Evolutionary conservation across 495 filamentous ascomycete species (phyloP).

Genomic region (Talaromyces proteolyticus): DNA sequence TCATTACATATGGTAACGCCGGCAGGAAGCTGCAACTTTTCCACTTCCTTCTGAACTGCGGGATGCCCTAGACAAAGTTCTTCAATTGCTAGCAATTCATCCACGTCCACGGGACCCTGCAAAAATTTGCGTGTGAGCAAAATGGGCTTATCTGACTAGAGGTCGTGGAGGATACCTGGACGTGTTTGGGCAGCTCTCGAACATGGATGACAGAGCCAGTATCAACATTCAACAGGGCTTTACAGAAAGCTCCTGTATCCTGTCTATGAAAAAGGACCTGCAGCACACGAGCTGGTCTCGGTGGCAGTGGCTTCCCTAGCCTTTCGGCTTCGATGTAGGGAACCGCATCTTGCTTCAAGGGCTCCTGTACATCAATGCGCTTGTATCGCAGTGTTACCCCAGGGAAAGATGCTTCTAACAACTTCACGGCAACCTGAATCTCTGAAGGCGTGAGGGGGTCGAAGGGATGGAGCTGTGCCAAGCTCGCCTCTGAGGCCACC

Average conservation of each 20-base stretch:
- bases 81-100: slow-evolving; percentile 38
- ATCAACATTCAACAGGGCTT: slow-evolving; percentile 30
- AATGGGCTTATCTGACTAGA: background rate
- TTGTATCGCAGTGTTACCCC: slow-evolving; percentile 29
- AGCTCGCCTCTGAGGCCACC: slow-evolving; percentile 8
- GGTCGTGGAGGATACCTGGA: slow-evolving; percentile 22
- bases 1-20: slow-evolving; percentile 36
- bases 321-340: slow-evolving; percentile 18
- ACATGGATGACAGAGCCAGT: slow-evolving; percentile 24
- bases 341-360: slow-evolving; percentile 19
- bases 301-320: background rate
- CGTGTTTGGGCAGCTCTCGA: slow-evolving; percentile 31
- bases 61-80: slow-evolving; percentile 30
- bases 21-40: slow-evolving; percentile 32
- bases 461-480: slow-evolving; percentile 33
- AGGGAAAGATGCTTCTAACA: slow-evolving; percentile 30
- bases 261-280: slow-evolving; percentile 34
- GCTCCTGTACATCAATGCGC: slow-evolving; percentile 32
- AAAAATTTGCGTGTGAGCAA: background rate
- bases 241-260: slow-evolving; percentile 32
- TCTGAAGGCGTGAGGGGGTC: slow-evolving; percentile 34
- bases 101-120: slow-evolving; percentile 32
- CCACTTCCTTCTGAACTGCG: slow-evolving; percentile 36
- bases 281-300: slow-evolving; percentile 19
- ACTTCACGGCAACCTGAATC: slow-evolving; percentile 31